Conservation (phyloP, 2,329 filamentous ascomycete species). For the Fusarium sulawesiense region DNA sequence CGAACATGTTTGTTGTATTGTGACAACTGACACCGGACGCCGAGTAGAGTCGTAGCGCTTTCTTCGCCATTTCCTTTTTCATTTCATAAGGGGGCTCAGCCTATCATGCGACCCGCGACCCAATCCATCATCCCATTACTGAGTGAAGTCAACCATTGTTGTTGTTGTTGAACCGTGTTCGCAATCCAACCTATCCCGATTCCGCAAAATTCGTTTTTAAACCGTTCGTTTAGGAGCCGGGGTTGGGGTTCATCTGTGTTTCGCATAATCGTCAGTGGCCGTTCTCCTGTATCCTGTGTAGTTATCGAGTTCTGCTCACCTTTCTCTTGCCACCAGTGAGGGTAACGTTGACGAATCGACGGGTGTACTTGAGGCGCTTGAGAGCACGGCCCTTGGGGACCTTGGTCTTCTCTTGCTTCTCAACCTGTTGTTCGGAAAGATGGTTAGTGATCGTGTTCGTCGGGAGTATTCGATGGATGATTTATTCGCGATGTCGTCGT, state of each 20-base stretch:
- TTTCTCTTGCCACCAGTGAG: constrained; percentile 98
- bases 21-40: constrained; percentile 57
- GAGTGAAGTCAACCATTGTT: constrained; percentile 48
- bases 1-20: constrained; percentile 54
- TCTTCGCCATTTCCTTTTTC: constrained; percentile 50
- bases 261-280: constrained; percentile 41
- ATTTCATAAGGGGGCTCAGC: constrained; percentile 51
- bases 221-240: constrained; percentile 68
- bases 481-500: constrained; percentile 54
- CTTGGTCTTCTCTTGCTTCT: constrained; percentile 96
- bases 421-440: constrained; percentile 67
- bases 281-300: not conserved
- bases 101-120: constrained; percentile 51
- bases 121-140: constrained; percentile 52
- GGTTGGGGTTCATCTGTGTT: constrained; percentile 88
- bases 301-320: constrained; percentile 64
- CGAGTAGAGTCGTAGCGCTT: constrained; percentile 53
- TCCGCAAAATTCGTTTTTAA: constrained; percentile 43
- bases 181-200: constrained; percentile 47
- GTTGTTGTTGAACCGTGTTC: constrained; percentile 47
- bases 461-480: constrained; percentile 34
- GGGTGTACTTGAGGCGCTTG: constrained; percentile 96
- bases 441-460: constrained; percentile 49
- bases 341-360: constrained; percentile 98
- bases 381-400: constrained; percentile 95